Conservation (phyloP, 345 rosid species). For the Psidium guajava region DNA sequence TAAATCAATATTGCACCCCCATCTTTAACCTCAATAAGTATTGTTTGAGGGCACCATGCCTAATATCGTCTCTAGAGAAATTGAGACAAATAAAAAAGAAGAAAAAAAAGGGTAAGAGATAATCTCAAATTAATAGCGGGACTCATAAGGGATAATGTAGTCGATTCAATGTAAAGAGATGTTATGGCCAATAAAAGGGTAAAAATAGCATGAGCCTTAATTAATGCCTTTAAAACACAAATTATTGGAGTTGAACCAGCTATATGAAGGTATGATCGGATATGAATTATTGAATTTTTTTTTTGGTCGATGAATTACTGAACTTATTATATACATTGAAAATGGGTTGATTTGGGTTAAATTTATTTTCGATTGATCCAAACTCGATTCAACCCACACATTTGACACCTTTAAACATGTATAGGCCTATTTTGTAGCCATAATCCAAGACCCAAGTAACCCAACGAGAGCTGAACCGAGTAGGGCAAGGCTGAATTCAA, state of each 20-base stretch:
- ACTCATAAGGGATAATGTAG: too few species aligned
- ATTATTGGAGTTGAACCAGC: neutral
- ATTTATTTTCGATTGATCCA: neutral
- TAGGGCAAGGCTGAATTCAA: neutral
- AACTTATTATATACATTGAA: neutral
- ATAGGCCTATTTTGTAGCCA: neutral
- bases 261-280: fast-evolving
- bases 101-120: too few species aligned
- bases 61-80: too few species aligned
- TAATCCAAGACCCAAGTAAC: neutral
- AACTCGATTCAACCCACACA: neutral
- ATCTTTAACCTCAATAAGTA: too few species aligned
- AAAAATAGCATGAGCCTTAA: neutral
- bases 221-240: neutral
- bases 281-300: neutral
- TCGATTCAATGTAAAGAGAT: too few species aligned
- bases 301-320: too few species aligned
- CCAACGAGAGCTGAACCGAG: neutral
- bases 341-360: neutral
- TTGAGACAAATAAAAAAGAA: too few species aligned
- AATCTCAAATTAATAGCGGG: too few species aligned
- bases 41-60: too few species aligned
- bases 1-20: too few species aligned
- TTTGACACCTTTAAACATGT: neutral
- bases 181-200: too few species aligned